Conservation (phyloP, 31 red algal species). For the Odonthalia washingtoniensis region DNA sequence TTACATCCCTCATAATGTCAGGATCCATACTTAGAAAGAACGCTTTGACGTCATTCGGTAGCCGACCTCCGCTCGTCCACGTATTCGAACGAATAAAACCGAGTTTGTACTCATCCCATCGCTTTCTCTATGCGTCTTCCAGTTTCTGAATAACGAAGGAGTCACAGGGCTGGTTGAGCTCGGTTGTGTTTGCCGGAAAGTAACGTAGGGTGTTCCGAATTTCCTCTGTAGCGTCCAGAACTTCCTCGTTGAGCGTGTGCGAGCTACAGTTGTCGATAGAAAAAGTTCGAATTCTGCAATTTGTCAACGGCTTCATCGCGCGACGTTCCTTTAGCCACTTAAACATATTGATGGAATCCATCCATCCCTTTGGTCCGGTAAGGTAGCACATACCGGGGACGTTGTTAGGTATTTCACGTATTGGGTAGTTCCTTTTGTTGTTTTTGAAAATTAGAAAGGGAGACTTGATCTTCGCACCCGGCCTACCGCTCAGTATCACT, state of each 20-base stretch:
- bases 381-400: background rate
- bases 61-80: background rate
- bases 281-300: background rate
- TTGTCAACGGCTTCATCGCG: background rate
- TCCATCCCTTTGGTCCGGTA: background rate
- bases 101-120: constrained; percentile 1
- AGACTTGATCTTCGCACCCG: background rate
- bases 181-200: background rate
- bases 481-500: background rate
- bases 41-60: background rate
- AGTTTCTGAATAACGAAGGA: constrained; percentile 24
- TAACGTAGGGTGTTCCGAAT: background rate
- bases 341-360: background rate
- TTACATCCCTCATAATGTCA: too few species aligned
- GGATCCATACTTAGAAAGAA: too few species aligned
- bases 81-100: background rate
- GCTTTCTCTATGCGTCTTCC: background rate
- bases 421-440: background rate
- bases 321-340: background rate
- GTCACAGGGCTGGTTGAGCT: too few species aligned
- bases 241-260: background rate
- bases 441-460: background rate
- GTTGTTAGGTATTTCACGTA: background rate
- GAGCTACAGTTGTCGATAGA: background rate
- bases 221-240: background rate